Base-by-base conservation (phyloP, 108 stramenopile genomes). In the Nannochloropsis gaditana region DNA sequence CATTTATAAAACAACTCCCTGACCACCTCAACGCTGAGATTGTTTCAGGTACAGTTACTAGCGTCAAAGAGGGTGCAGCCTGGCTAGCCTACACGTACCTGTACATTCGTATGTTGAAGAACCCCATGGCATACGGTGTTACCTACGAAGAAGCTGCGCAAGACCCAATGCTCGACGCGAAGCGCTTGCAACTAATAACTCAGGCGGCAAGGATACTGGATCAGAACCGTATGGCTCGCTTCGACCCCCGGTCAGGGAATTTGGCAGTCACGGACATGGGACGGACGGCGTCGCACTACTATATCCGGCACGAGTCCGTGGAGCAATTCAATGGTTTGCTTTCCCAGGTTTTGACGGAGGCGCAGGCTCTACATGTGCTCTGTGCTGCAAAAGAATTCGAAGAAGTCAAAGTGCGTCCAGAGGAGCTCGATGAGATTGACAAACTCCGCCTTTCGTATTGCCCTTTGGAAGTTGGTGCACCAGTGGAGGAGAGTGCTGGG, bases 1-100 rank as follows among this genome's bases (percentile, higher is more conserved):
- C 87, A 42, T 96, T 96, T 84, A 93, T 97, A 88, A 96, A 96
- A 81, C 88, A 91, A 84, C 92, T 99, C 15, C 93, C 96, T 1
- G 99, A 99, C 85, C 97, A 98, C 87, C 86, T 99, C 79, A 99
- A 99, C 86, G 99, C 99, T 19, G 99, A 99, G 89, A 92, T 99
- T 15, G 96, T 96, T 4, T 94, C 96, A 6, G 98, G 99, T 4
- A 99, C 97, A 1, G 97, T 99, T 41, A 94, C 95, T 41, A 96
- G 93, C 43, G 90, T 97, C 10, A 80, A 91, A 21, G 99, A 99
- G 89, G 99, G 96, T 9, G 93, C 91, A 4, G 89, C 91, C 41
- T 99, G 99, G 99, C 88, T 99, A 43, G 91, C 92, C 17, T 99
- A 99, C 91, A 99, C 99, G 2, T 99, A 97, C 91, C 83, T 99